phyloP scores from a whole-genome alignment of 306 rosid genomes.

The Cucurbita argyrosperma region DNA sequence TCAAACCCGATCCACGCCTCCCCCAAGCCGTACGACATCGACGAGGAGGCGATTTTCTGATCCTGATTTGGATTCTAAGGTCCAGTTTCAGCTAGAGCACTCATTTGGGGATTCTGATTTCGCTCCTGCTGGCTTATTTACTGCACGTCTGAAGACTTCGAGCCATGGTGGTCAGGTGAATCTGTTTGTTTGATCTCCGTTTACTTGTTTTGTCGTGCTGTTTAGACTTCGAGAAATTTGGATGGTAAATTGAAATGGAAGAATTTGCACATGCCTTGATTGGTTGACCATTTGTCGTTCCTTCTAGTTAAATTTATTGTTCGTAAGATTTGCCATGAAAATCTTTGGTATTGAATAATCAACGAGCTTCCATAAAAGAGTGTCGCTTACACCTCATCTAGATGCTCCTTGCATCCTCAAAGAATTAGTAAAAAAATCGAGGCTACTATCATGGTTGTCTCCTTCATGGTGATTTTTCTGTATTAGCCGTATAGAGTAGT shows the following conservation, averaged over 20 bases:
- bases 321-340: not conserved
- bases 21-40: constrained; percentile 12
- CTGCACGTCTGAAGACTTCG: constrained; percentile 87
- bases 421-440: not conserved
- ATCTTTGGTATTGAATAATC: not conserved
- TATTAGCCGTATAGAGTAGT: not conserved
- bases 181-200: not conserved
- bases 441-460: not conserved
- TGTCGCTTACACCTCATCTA: not conserved
- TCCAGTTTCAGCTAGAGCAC: constrained; percentile 74
- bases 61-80: constrained; percentile 71
- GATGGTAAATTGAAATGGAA: not conserved
- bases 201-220: not conserved
- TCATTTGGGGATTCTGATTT: constrained; percentile 83
- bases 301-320: not conserved
- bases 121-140: constrained; percentile 66
- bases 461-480: not conserved
- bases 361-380: not conserved
- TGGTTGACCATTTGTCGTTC: not conserved
- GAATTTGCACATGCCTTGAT: not conserved
- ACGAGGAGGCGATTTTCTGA: constrained; percentile 59
- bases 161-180: constrained; percentile 80
- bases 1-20: constrained; percentile 14
- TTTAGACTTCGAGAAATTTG: not conserved
- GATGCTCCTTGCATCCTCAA: not conserved